Conservation (phyloP, 805 yeast genomes). For the Schwanniomyces polymorphus region DNA sequence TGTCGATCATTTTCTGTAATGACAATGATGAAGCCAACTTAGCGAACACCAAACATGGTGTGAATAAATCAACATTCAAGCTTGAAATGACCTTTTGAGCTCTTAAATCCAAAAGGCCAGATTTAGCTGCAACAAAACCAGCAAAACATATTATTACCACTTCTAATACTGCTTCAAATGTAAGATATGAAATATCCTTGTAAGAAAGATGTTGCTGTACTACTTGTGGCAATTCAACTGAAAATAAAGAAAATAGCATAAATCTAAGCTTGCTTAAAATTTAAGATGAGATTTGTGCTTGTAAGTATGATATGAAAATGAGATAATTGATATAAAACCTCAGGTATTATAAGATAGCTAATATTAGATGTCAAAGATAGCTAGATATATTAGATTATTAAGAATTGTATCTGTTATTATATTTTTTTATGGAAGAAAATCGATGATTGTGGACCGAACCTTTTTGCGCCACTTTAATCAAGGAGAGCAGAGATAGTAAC, state of each 20-base stretch:
- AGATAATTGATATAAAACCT: neutral
- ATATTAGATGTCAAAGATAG: neutral
- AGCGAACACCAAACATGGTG: conserved; percentile 91
- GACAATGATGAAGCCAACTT: conserved; percentile 71
- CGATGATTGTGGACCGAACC: too few relatives aligned
- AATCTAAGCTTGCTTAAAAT: neutral
- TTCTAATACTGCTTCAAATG: conserved; percentile 89
- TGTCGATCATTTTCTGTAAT: conserved; percentile 73
- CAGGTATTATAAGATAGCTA: neutral
- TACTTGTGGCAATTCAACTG: neutral
- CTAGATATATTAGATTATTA: neutral
- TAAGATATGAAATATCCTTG: conserved; percentile 56
- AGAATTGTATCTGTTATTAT: neutral
- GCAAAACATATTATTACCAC: conserved; percentile 84
- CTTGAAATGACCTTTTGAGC: conserved; percentile 78
- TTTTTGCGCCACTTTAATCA: too few relatives aligned
- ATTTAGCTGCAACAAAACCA: conserved; percentile 81
- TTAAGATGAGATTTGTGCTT: neutral
- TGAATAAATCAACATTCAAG: conserved; percentile 87
- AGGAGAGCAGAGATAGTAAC: too few relatives aligned
- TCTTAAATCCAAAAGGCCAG: conserved; percentile 64
- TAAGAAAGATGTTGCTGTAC: conserved; percentile 29
- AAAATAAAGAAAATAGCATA: neutral
- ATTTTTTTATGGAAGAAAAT: too few relatives aligned
- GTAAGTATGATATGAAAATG: neutral